Evolutionary conservation across 2,329 filamentous ascomycete genomes (phyloP).

Genomic region (Lachnellula suecica): DNA sequence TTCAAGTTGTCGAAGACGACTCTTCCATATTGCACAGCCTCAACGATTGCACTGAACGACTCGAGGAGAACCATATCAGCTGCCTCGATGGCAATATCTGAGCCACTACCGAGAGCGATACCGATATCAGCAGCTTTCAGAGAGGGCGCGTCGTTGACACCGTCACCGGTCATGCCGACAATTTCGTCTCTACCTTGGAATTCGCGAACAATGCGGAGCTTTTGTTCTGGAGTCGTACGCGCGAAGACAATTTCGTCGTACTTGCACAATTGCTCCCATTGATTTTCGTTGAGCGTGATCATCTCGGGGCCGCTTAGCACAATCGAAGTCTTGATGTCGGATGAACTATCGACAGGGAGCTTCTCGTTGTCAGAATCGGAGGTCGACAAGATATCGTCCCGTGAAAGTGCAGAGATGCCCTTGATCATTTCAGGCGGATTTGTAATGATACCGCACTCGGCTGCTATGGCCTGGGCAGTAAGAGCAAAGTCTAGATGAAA

Average conservation of each 20-base stretch:
- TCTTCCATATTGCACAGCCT: constrained; percentile 51
- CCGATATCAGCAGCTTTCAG: constrained; percentile 52
- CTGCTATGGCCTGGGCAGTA: constrained; percentile 71
- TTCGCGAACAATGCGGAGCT: constrained; percentile 75
- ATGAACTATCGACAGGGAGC: constrained; percentile 2
- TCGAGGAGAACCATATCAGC: constrained; percentile 53
- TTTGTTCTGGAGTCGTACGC: constrained; percentile 75
- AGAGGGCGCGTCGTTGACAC: constrained; percentile 52
- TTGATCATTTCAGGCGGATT: constrained; percentile 49
- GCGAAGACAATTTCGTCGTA: constrained; percentile 78
- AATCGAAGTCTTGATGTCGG: constrained; percentile 44
- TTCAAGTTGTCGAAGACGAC: constrained; percentile 55
- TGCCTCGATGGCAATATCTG: constrained; percentile 64
- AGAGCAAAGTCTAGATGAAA: constrained; percentile 66
- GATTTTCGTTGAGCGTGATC: constrained; percentile 60
- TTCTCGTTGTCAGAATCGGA: constrained; percentile 13
- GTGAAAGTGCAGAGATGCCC: constrained; percentile 42
- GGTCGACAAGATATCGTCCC: constrained; percentile 20
- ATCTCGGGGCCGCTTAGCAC: constrained; percentile 67
- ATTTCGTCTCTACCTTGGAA: constrained; percentile 61
- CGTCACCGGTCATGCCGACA: constrained; percentile 38
- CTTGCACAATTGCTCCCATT: constrained; percentile 64
- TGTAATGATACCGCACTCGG: constrained; percentile 70
- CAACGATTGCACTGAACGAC: constrained; percentile 52
- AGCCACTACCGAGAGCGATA: constrained; percentile 61